A percentile compares a stretch with the other conserved stretches of the same genome.
These are phyloP conservation scores for Penicillium sp. DNA, from an alignment of 2,329 filamentous ascomycete genomes.

Conservation along the genomic window DNA sequence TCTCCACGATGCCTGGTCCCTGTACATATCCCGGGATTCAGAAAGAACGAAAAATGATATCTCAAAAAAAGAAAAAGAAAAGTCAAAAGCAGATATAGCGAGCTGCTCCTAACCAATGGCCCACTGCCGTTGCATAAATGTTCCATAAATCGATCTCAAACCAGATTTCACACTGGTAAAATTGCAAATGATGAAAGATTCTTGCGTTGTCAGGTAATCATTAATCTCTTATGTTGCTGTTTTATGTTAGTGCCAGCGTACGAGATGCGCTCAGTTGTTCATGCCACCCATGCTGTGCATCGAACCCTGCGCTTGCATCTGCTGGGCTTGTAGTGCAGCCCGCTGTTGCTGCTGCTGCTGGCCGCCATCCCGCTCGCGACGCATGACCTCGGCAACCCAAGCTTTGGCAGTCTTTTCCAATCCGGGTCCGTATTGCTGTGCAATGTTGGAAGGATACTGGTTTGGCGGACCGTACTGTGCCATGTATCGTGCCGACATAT, in stretches of 20 bases:
- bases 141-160: neutral
- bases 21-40: constrained; percentile 25
- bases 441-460: constrained; percentile 40
- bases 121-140: constrained; percentile 1
- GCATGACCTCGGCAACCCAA: constrained; percentile 41
- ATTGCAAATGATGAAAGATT: neutral
- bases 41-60: constrained; percentile 9
- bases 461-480: constrained; percentile 40
- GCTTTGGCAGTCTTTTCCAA: constrained; percentile 39
- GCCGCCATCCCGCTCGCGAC: constrained; percentile 36
- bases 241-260: constrained; percentile 1
- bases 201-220: neutral
- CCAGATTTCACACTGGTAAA: neutral
- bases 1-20: constrained; percentile 24
- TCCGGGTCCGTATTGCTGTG: constrained; percentile 38
- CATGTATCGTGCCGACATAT: constrained; percentile 40
- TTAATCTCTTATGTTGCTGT: neutral
- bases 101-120: neutral
- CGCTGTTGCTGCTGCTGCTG: constrained; percentile 35
- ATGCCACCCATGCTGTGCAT: constrained; percentile 40
- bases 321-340: constrained; percentile 37
- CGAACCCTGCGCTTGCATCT: constrained; percentile 44
- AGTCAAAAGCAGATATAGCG: constrained; percentile 1
- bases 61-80: constrained; percentile 7
- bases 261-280: constrained; percentile 30